phyloP scores from a whole-genome alignment of 495 filamentous ascomycete genomes.

The Tuber calosporum region DNA sequence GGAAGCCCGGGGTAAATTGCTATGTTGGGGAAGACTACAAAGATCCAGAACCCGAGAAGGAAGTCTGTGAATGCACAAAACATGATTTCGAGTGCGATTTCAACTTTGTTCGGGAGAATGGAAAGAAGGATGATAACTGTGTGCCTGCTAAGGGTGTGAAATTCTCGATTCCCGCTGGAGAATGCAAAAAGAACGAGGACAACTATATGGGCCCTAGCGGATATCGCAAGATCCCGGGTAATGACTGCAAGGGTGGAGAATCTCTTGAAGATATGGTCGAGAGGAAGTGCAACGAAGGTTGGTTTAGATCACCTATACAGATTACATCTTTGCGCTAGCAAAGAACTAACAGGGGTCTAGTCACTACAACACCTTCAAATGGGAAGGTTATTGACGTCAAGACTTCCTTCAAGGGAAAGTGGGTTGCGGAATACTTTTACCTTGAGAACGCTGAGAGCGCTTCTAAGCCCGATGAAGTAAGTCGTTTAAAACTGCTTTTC shows the following conservation, averaged over 20 bases:
- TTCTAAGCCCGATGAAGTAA: conserved; percentile 55
- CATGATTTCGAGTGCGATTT: conserved; percentile 92
- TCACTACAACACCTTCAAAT: conserved; percentile 43
- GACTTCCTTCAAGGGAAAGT: conserved; percentile 53
- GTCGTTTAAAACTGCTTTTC: not conserved
- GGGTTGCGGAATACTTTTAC: conserved; percentile 63
- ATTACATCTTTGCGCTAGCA: not conserved
- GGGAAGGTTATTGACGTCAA: conserved; percentile 56
- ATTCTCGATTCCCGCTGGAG: conserved; percentile 50
- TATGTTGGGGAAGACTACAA: conserved; percentile 81
- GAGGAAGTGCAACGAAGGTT: conserved; percentile 49
- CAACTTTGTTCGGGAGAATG: conserved; percentile 64
- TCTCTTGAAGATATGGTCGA: conserved; percentile 55
- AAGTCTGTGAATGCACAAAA: conserved; percentile 69
- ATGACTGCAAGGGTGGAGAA: conserved; percentile 61
- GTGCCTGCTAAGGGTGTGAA: conserved; percentile 43
- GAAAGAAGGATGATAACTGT: conserved; percentile 57
- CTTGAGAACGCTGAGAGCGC: conserved; percentile 69
- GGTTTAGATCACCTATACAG: not conserved
- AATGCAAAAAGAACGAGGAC: conserved; percentile 60
- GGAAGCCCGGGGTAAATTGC: conserved; percentile 79
- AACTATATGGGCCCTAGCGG: conserved; percentile 79
- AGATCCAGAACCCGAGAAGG: conserved; percentile 56
- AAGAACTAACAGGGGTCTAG: conserved; percentile 22
- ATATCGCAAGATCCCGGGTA: conserved; percentile 86